phyloP scores from a whole-genome alignment of 1,139 yeast species.

The Pichia sp. region DNA sequence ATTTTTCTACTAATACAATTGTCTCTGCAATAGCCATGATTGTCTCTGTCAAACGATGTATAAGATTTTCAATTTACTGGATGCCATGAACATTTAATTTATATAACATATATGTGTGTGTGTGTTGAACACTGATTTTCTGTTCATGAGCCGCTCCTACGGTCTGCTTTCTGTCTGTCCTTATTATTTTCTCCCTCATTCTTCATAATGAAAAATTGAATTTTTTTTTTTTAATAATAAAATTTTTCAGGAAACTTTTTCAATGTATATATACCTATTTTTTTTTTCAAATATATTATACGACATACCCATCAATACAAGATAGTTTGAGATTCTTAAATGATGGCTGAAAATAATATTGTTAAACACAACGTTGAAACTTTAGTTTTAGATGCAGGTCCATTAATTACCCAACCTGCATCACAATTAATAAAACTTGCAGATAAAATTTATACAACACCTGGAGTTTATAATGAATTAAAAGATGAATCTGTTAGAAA shows the following conservation, averaged over 20 bases:
- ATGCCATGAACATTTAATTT: background rate
- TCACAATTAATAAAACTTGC: conserved; percentile 69
- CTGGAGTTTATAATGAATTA: conserved; percentile 83
- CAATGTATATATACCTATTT: too few relatives aligned
- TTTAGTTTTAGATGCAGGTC: conserved; percentile 89
- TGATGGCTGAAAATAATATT: conserved; percentile 4
- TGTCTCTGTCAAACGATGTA: background rate
- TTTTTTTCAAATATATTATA: too few relatives aligned
- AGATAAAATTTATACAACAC: conserved; percentile 71
- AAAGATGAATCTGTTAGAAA: conserved; percentile 79
- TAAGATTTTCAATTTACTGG: background rate
- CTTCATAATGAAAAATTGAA: too few relatives aligned
- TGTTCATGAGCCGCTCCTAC: too few relatives aligned
- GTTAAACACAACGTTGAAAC: conserved; percentile 36
- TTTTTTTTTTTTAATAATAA: too few relatives aligned
- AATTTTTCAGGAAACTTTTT: too few relatives aligned
- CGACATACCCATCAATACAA: too few relatives aligned
- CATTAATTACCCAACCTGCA: conserved; percentile 82
- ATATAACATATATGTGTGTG: too few relatives aligned
- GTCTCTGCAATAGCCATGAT: conserved; percentile 37
- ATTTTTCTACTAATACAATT: conserved; percentile 31
- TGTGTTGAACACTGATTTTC: too few relatives aligned
- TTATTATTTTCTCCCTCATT: too few relatives aligned
- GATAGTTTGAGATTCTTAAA: background rate
- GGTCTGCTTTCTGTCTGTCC: too few relatives aligned